phyloP scores from a whole-genome alignment of 176 grass and related monocot genomes.

The Pontederia crassipes region DNA sequence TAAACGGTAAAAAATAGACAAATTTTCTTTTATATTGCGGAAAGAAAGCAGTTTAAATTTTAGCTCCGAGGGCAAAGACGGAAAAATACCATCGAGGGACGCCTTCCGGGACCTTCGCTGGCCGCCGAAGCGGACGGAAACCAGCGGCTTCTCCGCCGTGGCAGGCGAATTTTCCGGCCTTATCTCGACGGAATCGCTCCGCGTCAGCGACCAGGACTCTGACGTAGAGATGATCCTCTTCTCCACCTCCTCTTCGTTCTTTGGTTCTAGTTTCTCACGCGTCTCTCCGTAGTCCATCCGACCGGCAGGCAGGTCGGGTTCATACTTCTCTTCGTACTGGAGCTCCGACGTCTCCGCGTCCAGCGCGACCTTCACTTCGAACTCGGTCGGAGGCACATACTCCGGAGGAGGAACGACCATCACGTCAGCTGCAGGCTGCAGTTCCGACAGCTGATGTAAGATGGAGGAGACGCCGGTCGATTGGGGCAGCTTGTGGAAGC shows the following conservation, averaged over 20 bases:
- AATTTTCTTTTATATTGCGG: neutral
- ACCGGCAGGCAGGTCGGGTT: too few relatives aligned
- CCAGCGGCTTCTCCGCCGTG: conserved; percentile 39
- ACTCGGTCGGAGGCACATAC: neutral
- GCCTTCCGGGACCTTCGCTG: conserved; percentile 35
- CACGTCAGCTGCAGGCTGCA: neutral
- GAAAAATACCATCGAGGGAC: conserved; percentile 51
- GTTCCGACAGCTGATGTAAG: neutral
- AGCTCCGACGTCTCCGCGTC: neutral
- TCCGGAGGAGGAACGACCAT: neutral
- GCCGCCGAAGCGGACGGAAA: conserved; percentile 41
- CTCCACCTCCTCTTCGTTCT: neutral
- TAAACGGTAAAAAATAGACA: too few relatives aligned
- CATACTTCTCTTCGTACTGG: neutral
- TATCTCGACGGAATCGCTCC: conserved; percentile 29
- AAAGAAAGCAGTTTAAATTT: neutral
- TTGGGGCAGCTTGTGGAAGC: conserved; percentile 31
- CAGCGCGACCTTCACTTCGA: neutral
- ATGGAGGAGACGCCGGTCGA: neutral
- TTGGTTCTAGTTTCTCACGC: neutral
- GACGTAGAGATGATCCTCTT: conserved; percentile 17
- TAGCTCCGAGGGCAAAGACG: neutral
- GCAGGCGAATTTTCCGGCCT: conserved; percentile 10
- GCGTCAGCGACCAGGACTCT: conserved; percentile 34
- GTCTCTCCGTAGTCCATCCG: neutral